These are phyloP conservation scores for Linnemannia elongata DNA, from an alignment of 192 early-diverging fungal species.

Conservation along the genomic window DNA sequence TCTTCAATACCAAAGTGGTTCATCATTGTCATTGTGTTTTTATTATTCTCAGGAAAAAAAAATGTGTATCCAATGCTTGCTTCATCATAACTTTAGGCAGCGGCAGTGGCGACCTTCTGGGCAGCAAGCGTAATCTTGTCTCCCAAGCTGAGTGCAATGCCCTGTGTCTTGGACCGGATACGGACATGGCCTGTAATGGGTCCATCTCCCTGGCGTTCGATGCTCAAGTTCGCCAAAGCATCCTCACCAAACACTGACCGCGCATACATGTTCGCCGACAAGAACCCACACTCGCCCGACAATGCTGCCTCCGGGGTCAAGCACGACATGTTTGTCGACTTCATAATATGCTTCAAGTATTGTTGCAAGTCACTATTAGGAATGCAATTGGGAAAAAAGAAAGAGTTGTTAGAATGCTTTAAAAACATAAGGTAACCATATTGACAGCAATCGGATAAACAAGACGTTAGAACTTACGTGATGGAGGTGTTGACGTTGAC, in stretches of 20 bases:
- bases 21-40: background rate
- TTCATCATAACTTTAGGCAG: slow-evolving; percentile 20
- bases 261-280: slow-evolving; percentile 98
- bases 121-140: slow-evolving; percentile 79
- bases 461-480: slow-evolving; percentile 64
- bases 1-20: too few species aligned
- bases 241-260: slow-evolving; percentile 98
- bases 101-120: slow-evolving; percentile 59
- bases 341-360: slow-evolving; percentile 95
- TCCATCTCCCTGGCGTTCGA: slow-evolving; percentile 83
- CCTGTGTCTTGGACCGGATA: slow-evolving; percentile 98
- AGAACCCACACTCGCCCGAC: slow-evolving; percentile 95
- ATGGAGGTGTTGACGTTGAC: slow-evolving; percentile 97
- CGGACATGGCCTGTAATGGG: slow-evolving; percentile 96
- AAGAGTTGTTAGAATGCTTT: background rate
- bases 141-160: slow-evolving; percentile 95
- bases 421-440: background rate
- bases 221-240: slow-evolving; percentile 96
- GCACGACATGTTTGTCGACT: slow-evolving; percentile 98
- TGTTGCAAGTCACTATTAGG: slow-evolving; percentile 79
- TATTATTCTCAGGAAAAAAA: background rate
- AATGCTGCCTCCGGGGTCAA: slow-evolving; percentile 94
- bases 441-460: background rate
- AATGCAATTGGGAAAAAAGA: background rate
- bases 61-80: background rate